A percentile compares a stretch with the other conserved stretches of the same genome.
phyloP scores from a whole-genome alignment of 1,284 basidiomycete species.

The Malassezia slooffiae region DNA sequence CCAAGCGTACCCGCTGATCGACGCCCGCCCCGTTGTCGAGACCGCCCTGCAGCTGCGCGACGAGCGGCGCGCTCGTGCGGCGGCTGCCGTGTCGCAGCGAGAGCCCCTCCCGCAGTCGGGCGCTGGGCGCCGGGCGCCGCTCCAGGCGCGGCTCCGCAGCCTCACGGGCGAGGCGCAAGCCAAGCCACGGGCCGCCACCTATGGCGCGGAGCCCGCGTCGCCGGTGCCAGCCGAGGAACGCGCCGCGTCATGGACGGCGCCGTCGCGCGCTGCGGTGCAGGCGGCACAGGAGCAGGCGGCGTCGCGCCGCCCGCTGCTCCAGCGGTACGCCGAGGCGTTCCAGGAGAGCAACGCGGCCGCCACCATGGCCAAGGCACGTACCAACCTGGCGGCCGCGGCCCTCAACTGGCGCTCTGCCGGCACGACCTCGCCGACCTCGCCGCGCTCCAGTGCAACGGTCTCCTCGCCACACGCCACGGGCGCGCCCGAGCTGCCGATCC shows the following conservation, averaged over 20 bases:
- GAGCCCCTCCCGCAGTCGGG: no score
- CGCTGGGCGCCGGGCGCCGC: conserved; percentile 29
- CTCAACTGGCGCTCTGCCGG: conserved; percentile 16
- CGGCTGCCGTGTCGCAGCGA: no score
- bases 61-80: no score
- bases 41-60: conserved; percentile 25
- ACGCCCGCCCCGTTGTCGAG: conserved; percentile 32
- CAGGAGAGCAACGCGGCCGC: conserved; percentile 42
- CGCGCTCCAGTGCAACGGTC: not conserved
- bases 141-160: conserved; percentile 1
- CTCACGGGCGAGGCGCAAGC: conserved; percentile 9
- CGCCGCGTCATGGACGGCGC: no score
- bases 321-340: conserved; percentile 33
- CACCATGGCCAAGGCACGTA: conserved; percentile 36
- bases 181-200: no score
- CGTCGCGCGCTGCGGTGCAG: no score
- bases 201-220: no score
- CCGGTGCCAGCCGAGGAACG: no score
- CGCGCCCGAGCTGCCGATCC: conserved; percentile 8
- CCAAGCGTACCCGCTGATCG: conserved; percentile 32
- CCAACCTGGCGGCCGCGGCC: conserved; percentile 39
- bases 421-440: not conserved
- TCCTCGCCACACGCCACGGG: not conserved
- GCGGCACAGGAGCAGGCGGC: no score
- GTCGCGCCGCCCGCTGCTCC: conserved; percentile 13